These are phyloP conservation scores for Nematocida sp. DNA, from an alignment of 371 early-diverging fungal genomes.

Conservation along the genomic window DNA sequence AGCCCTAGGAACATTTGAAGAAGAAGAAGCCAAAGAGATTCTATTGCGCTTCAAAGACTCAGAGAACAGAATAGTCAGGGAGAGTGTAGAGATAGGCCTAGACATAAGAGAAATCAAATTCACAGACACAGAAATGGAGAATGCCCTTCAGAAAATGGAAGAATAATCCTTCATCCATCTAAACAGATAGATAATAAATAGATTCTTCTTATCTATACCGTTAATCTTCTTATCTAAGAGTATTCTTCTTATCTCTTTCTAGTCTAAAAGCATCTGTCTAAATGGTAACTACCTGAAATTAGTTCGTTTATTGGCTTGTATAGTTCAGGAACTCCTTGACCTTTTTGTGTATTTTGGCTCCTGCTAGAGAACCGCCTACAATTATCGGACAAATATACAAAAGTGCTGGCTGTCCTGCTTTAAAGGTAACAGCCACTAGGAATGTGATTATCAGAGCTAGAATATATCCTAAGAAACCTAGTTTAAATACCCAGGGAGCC, in stretches of 20 bases:
- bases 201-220: neutral
- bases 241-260: neutral
- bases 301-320: neutral
- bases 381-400: conserved; percentile 75
- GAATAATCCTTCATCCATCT: neutral
- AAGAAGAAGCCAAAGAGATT: conserved; percentile 73
- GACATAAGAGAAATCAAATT: conserved; percentile 86
- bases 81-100: conserved; percentile 85
- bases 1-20: conserved; percentile 94
- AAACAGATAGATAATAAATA: neutral
- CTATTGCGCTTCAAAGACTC: conserved; percentile 72
- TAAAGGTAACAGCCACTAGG: conserved; percentile 82
- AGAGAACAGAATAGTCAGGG: conserved; percentile 78
- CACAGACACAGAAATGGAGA: conserved; percentile 30
- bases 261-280: neutral
- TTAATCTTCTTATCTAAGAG: neutral
- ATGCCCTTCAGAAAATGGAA: neutral
- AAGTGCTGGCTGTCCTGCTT: conserved; percentile 87
- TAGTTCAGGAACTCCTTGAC: conserved; percentile 23
- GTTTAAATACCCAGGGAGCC: conserved; percentile 76
- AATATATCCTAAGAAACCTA: conserved; percentile 73
- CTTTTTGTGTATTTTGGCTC: conserved; percentile 7
- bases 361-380: conserved; percentile 58
- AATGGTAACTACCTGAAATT: neutral
- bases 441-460: conserved; percentile 78